A percentile compares a stretch with the other conserved stretches of the same genome.
Conservation (phyloP, 805 yeast species). For the Metschnikowia lochheadii region DNA sequence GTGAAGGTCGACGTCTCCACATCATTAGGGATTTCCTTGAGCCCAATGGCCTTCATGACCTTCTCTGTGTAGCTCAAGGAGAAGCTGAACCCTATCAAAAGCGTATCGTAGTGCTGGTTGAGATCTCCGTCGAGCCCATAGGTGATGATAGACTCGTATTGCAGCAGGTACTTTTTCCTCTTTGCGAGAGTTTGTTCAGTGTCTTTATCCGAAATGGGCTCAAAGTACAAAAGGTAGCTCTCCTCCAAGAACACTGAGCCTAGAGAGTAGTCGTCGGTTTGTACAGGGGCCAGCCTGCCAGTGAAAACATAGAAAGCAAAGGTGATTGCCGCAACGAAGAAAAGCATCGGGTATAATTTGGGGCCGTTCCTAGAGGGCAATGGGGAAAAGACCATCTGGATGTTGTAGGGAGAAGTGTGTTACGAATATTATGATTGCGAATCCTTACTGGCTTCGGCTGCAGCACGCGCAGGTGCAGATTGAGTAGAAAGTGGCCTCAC, state of each 20-base stretch:
- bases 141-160: constrained; percentile 3
- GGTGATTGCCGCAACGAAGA: constrained; percentile 1
- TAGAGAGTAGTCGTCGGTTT: neutral
- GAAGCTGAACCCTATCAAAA: constrained; percentile 11
- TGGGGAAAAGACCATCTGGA: neutral
- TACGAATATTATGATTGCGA: neutral
- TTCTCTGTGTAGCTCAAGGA: constrained; percentile 6
- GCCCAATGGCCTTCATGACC: constrained; percentile 9
- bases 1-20: constrained; percentile 4
- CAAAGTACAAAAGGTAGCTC: neutral
- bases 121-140: constrained; percentile 7
- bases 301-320: neutral
- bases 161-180: neutral
- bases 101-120: constrained; percentile 11
- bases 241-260: constrained; percentile 2
- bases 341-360: neutral
- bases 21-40: neutral
- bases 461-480: neutral
- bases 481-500: no score
- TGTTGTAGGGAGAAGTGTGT: neutral
- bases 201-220: neutral
- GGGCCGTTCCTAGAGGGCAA: neutral
- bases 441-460: neutral
- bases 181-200: neutral
- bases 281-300: constrained; percentile 2